Percentiles rank a stretch among this genome's conserved stretches.
These are phyloP conservation scores for Leishmania martiniquensis DNA, from an alignment of 208 protist species.

Conservation along the genomic window DNA sequence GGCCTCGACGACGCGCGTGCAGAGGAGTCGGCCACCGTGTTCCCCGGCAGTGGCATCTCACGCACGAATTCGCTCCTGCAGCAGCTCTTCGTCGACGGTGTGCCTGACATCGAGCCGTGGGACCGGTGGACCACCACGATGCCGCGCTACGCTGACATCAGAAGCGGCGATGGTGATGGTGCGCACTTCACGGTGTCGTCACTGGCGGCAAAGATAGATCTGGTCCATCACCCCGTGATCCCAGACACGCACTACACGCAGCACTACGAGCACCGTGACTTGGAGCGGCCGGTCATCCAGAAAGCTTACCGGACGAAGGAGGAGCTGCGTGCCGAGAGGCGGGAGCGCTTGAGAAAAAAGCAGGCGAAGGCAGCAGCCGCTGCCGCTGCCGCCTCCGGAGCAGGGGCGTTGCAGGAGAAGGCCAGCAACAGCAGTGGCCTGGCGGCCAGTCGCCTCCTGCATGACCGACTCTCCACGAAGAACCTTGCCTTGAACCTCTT, in stretches of 20 bases:
- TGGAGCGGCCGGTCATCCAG: constrained; percentile 23
- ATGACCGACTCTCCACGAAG: constrained; percentile 70
- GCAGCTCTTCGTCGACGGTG: constrained; percentile 59
- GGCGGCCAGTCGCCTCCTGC: constrained; percentile 14
- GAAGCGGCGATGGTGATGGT: not conserved
- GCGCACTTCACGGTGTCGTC: constrained; percentile 22
- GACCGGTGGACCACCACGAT: constrained; percentile 69
- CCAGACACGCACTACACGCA: constrained; percentile 59
- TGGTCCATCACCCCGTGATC: constrained; percentile 63
- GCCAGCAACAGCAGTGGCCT: not conserved
- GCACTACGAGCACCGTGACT: constrained; percentile 42
- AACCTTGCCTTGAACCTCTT: constrained; percentile 67
- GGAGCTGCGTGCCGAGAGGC: constrained; percentile 65
- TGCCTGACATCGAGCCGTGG: constrained; percentile 88
- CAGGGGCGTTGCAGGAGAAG: not conserved
- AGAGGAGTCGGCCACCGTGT: not conserved
- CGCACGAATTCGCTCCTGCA: constrained; percentile 49
- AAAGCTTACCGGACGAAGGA: constrained; percentile 63
- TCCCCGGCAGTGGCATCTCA: not conserved
- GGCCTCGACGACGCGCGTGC: no score
- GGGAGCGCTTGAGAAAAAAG: constrained; percentile 53
- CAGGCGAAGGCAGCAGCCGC: constrained; percentile 24
- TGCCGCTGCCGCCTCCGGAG: not conserved
- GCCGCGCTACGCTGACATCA: constrained; percentile 56
- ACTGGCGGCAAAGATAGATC: constrained; percentile 30